Evolutionary conservation across 2,329 filamentous ascomycete genomes (phyloP).

Genomic region (Botrytis galanthina): DNA sequence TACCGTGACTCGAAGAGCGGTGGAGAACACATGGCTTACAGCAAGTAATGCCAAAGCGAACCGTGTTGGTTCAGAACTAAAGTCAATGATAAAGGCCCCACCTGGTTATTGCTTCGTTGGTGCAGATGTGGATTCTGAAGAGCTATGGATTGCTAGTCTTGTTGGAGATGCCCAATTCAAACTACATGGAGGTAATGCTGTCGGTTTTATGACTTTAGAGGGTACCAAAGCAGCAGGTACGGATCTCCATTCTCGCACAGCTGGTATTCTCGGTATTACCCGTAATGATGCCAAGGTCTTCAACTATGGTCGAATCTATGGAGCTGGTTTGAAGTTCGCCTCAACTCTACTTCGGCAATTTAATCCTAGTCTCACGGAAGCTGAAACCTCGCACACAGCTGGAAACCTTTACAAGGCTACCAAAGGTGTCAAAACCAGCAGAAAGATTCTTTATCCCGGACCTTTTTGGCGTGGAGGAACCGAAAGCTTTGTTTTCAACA

Average conservation of each 20-base stretch:
- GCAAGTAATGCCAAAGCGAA: conserved; percentile 97
- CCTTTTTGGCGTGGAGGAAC: conserved; percentile 95
- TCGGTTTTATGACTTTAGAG: conserved; percentile 98
- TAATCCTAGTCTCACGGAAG: conserved; percentile 79
- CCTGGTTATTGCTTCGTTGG: conserved; percentile 91
- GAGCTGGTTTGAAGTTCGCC: conserved; percentile 93
- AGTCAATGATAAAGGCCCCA: conserved; percentile 93
- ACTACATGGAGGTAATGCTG: conserved; percentile 91
- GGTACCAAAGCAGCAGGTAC: conserved; percentile 92
- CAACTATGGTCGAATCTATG: conserved; percentile 98
- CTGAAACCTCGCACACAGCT: conserved; percentile 73
- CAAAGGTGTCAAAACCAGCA: conserved; percentile 81
- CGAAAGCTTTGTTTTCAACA: conserved; percentile 97
- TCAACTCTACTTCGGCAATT: conserved; percentile 88
- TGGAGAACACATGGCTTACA: conserved; percentile 98
- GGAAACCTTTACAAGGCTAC: conserved; percentile 81
- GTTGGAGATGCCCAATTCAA: conserved; percentile 94
- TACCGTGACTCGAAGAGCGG: conserved; percentile 87
- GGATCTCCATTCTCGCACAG: conserved; percentile 91
- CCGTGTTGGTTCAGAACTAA: conserved; percentile 92
- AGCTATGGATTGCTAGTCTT: conserved; percentile 96
- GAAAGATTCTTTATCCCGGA: conserved; percentile 67
- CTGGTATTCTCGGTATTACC: conserved; percentile 86
- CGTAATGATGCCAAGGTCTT: conserved; percentile 96
- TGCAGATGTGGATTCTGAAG: conserved; percentile 94